Conservation (phyloP, 192 early-diverging fungal species). For the Backusella liffmaniae region DNA sequence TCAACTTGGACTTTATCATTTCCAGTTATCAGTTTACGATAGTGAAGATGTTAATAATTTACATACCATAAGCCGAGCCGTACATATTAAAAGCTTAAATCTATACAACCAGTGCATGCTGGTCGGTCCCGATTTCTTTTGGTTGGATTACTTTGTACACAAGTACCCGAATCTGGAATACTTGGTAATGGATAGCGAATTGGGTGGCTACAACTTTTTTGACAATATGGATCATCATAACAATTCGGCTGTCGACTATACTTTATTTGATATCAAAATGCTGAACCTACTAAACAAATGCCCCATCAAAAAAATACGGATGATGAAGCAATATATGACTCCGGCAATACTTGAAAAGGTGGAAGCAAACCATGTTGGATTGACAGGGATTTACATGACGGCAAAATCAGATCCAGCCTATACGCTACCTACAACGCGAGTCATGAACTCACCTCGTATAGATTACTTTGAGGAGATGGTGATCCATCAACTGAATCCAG, state of each 20-base stretch:
- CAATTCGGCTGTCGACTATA: not conserved
- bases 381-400: not conserved
- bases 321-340: not conserved
- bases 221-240: not conserved
- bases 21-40: not conserved
- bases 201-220: not conserved
- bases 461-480: not conserved
- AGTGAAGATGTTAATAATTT: not conserved
- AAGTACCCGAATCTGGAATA: not conserved
- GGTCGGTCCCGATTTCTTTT: not conserved
- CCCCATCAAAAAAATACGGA: not conserved
- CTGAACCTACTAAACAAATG: not conserved
- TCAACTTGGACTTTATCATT: not conserved
- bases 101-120: not conserved
- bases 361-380: not conserved
- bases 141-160: not conserved
- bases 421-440: not conserved
- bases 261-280: not conserved
- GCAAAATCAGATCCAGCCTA: not conserved
- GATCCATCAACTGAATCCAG: not conserved
- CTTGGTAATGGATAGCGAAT: not conserved
- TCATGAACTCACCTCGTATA: not conserved
- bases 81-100: not conserved
- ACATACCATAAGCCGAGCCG: not conserved
- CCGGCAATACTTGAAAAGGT: not conserved